A percentile compares a stretch with the other conserved stretches of the same genome.
Evolutionary conservation across 345 rosid genomes (phyloP).

Genomic region (Orychophragmus violaceus): DNA sequence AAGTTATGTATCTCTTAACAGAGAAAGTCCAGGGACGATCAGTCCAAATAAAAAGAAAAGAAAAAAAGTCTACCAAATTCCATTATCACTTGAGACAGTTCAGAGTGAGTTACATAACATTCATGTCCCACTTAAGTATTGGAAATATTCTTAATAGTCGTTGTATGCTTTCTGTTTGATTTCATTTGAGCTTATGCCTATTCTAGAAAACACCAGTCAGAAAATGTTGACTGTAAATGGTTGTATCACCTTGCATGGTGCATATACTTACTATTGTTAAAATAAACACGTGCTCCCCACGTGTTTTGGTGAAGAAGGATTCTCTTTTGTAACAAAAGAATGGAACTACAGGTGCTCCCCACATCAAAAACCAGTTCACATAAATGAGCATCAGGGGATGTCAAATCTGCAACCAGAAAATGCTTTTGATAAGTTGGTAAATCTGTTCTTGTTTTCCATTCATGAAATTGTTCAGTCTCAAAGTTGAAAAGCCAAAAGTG

Average conservation of each 20-base stretch:
- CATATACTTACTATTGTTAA: conserved; percentile 15
- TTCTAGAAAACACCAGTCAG: background rate
- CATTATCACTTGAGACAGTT: background rate
- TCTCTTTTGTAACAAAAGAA: background rate
- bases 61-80: background rate
- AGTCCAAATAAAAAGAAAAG: background rate
- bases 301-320: background rate
- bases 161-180: background rate
- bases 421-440: background rate
- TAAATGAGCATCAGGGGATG: conserved; percentile 20
- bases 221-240: background rate
- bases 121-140: background rate
- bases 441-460: background rate
- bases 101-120: background rate
- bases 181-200: background rate
- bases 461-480: background rate
- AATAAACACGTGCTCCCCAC: background rate
- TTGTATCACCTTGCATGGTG: conserved; percentile 36
- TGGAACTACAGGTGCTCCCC: conserved; percentile 23
- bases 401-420: conserved; percentile 19
- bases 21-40: background rate
- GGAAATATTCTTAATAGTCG: background rate
- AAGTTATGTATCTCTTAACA: background rate
- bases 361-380: conserved; percentile 22
- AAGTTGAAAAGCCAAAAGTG: background rate